Conservation (phyloP, 169 alveolate species). For the Cryptosporidium xiaoi region DNA sequence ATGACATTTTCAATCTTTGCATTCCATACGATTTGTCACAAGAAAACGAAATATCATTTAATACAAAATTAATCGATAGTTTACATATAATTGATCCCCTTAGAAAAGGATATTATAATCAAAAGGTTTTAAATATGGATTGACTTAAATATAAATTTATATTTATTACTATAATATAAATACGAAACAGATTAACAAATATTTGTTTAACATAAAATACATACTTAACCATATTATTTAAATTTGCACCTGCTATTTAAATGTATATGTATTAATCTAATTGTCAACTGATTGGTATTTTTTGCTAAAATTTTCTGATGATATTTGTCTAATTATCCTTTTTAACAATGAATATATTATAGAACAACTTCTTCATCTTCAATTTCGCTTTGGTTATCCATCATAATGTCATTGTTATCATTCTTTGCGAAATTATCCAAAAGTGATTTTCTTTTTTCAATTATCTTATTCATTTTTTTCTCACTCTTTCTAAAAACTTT, state of each 20-base stretch:
- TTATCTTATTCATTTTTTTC: constrained; percentile 48
- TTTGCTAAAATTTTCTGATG: too few relatives aligned
- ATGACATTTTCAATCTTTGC: constrained; percentile 17
- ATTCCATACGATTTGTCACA: neutral
- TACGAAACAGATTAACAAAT: too few relatives aligned
- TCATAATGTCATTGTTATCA: constrained; percentile 4
- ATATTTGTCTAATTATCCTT: neutral
- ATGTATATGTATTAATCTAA: too few relatives aligned
- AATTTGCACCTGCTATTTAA: too few relatives aligned
- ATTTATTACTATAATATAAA: too few relatives aligned
- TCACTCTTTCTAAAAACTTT: constrained; percentile 26
- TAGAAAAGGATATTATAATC: constrained; percentile 33
- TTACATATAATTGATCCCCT: constrained; percentile 28
- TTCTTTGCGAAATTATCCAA: constrained; percentile 5
- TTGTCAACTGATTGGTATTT: too few relatives aligned
- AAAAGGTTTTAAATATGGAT: neutral
- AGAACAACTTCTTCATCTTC: constrained; percentile 43
- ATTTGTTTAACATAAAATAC: too few relatives aligned
- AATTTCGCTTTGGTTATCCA: neutral
- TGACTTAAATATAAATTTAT: too few relatives aligned
- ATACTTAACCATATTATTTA: too few relatives aligned
- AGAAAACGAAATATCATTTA: neutral
- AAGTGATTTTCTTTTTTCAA: constrained; percentile 58
- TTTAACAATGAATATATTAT: neutral
- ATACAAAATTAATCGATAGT: neutral